Conservation (phyloP, 805 yeast genomes). For the Cyberlindnera bimundalis region DNA sequence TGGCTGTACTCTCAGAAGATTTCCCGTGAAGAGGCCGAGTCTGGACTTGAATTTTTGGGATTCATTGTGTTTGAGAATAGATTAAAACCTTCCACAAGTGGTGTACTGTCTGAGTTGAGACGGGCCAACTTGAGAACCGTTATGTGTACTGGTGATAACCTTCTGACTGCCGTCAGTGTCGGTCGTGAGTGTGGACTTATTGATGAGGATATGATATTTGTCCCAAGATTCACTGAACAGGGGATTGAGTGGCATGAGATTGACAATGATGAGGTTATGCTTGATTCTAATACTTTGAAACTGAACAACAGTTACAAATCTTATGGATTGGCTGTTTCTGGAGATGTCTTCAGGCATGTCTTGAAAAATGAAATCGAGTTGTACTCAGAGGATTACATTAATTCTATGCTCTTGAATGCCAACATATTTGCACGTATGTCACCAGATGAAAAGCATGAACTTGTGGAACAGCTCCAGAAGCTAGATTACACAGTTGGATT, state of each 20-base stretch:
- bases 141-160: conserved; percentile 98
- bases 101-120: conserved; percentile 55
- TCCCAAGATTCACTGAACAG: conserved; percentile 54
- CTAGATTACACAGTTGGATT: conserved; percentile 92
- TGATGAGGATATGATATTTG: conserved; percentile 45
- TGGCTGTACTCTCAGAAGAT: conserved; percentile 48
- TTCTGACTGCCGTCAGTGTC: conserved; percentile 91
- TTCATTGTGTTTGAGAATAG: conserved; percentile 92
- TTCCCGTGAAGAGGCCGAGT: conserved; percentile 65
- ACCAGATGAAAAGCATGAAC: conserved; percentile 97
- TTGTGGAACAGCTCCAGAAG: conserved; percentile 80
- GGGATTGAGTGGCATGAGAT: conserved; percentile 61
- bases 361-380: conserved; percentile 39
- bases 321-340: conserved; percentile 82
- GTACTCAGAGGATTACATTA: conserved; percentile 39
- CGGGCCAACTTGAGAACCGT: conserved; percentile 75
- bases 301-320: conserved; percentile 38
- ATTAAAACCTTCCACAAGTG: conserved; percentile 64
- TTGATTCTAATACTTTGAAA: conserved; percentile 64
- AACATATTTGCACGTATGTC: conserved; percentile 95
- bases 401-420: conserved; percentile 63
- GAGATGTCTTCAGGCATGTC: conserved; percentile 82
- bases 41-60: conserved; percentile 71
- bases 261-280: conserved; percentile 46
- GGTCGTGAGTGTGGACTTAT: conserved; percentile 80